Conservation (phyloP, 805 yeast genomes). For the Metschnikowia proteae region DNA sequence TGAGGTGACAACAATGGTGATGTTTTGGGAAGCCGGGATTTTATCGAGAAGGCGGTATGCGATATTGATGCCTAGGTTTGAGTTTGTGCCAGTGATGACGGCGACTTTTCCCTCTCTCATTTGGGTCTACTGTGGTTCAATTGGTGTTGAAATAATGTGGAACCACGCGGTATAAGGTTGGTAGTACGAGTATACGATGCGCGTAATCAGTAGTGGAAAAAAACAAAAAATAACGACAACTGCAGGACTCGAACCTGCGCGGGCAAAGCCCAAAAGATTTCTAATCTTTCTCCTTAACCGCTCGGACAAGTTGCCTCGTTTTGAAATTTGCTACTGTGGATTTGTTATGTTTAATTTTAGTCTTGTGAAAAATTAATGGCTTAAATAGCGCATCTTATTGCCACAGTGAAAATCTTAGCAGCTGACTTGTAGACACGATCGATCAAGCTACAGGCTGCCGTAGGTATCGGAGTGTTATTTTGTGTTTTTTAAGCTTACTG, state of each 20-base stretch:
- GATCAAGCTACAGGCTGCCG: no score
- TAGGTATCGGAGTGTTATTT: no score
- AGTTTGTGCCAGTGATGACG: slow-evolving; percentile 41
- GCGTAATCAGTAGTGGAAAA: not conserved
- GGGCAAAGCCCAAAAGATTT: slow-evolving; percentile 73
- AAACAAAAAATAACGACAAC: slow-evolving; percentile 51
- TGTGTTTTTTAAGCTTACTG: no score
- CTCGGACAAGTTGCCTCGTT: slow-evolving; percentile 60
- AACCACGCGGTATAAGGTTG: no score
- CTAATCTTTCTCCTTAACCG: slow-evolving; percentile 77
- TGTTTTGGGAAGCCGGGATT: slow-evolving; percentile 46
- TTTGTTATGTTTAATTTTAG: no score
- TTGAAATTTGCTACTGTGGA: no score
- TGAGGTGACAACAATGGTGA: slow-evolving; percentile 85
- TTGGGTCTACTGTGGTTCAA: not conserved
- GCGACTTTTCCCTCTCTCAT: slow-evolving; percentile 31
- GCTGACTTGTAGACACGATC: no score
- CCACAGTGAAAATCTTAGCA: no score
- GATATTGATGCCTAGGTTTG: slow-evolving; percentile 79
- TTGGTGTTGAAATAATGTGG: no score
- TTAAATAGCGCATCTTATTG: no score
- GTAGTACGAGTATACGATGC: no score
- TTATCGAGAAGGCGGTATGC: slow-evolving; percentile 74
- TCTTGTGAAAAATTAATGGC: no score
- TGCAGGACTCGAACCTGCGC: slow-evolving; percentile 79